A percentile compares a stretch with the other conserved stretches of the same genome.
These are phyloP conservation scores for Allomyces macrogynus DNA, from an alignment of 192 early-diverging fungal species.

Conservation along the genomic window DNA sequence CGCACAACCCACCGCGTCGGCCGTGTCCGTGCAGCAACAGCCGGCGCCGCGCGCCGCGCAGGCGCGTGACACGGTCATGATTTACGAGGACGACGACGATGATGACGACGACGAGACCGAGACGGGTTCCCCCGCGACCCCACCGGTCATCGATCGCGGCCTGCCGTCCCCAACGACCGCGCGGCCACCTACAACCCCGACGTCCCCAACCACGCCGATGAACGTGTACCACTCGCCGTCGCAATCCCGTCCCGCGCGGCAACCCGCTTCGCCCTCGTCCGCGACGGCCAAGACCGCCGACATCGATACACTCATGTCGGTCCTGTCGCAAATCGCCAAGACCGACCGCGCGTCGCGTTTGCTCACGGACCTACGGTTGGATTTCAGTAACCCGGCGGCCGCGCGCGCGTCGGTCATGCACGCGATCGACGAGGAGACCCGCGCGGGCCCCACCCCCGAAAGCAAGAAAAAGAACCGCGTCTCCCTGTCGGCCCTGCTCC, in stretches of 20 bases:
- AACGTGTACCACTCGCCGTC: no score
- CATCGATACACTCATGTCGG: background rate
- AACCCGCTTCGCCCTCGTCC: background rate
- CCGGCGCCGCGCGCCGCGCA: background rate
- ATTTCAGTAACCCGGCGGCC: background rate
- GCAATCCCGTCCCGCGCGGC: no score
- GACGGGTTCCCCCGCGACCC: no score
- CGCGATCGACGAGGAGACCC: background rate
- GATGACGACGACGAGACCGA: background rate
- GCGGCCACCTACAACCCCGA: no score
- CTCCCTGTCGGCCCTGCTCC: background rate
- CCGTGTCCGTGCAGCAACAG: background rate
- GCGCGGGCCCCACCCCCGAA: background rate
- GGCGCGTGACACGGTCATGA: background rate
- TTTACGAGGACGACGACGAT: background rate
- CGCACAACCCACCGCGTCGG: background rate
- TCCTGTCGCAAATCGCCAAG: background rate
- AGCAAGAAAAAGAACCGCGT: background rate
- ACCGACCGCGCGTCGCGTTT: background rate
- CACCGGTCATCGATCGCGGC: no score
- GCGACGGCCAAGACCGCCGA: background rate
- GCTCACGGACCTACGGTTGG: background rate
- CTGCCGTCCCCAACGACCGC: no score
- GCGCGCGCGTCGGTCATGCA: background rate
- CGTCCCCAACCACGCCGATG: no score